A percentile compares a stretch with the other conserved stretches of the same genome.
Evolutionary conservation across 345 rosid species (phyloP).

Genomic region (Corymbia maculata): DNA sequence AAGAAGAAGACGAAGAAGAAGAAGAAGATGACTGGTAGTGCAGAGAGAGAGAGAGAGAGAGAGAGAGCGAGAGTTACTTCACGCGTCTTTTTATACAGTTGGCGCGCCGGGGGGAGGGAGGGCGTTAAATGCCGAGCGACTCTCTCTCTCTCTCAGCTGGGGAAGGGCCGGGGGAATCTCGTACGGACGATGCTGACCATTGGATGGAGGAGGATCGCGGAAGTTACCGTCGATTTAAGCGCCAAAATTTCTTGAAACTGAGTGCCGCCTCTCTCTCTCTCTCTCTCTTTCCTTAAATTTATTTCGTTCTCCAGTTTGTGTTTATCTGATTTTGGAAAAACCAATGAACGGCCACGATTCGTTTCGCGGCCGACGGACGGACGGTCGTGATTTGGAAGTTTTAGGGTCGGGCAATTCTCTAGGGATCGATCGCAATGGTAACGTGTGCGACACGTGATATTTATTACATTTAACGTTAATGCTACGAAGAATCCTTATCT

Average conservation of each 20-base stretch:
- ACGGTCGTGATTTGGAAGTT: neutral
- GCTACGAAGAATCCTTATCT: no score
- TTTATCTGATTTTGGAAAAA: neutral
- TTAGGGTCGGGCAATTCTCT: neutral
- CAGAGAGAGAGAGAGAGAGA: neutral
- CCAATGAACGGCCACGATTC: neutral
- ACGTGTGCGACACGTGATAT: neutral
- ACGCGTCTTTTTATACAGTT: conserved; percentile 1
- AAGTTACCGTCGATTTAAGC: neutral
- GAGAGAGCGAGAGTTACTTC: neutral
- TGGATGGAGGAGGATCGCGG: neutral
- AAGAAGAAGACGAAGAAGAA: neutral
- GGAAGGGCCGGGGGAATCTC: neutral
- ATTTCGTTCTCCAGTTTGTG: neutral
- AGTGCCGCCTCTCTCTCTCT: neutral
- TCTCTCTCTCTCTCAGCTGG: neutral
- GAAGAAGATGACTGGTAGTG: neutral
- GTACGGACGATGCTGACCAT: neutral
- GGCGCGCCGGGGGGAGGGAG: neutral
- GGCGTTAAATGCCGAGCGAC: neutral
- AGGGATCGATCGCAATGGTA: neutral
- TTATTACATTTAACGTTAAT: neutral
- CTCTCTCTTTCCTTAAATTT: neutral
- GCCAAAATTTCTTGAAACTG: neutral
- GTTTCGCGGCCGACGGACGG: neutral